Conservation (phyloP, 31 red algal species). For the Asparagopsis taxiformis region DNA sequence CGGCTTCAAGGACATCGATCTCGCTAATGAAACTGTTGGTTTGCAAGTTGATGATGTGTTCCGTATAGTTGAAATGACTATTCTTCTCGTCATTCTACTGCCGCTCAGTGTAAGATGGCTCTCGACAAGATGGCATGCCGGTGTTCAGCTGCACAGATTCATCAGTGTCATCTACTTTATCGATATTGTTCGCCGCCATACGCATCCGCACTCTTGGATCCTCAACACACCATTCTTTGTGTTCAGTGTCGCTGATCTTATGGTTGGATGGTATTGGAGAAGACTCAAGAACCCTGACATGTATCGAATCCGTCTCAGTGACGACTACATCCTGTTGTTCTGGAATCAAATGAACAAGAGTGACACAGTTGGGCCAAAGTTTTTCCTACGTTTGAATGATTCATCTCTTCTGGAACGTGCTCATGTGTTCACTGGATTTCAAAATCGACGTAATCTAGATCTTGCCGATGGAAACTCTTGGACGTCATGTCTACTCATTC, state of each 20-base stretch:
- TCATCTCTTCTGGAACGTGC: slow-evolving; percentile 53
- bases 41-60: slow-evolving; percentile 64
- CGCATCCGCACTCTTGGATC: slow-evolving; percentile 67
- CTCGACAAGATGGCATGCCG: slow-evolving; percentile 43
- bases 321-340: slow-evolving; percentile 56
- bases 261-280: slow-evolving; percentile 34
- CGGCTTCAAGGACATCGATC: slow-evolving; percentile 52
- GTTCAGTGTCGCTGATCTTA: slow-evolving; percentile 26
- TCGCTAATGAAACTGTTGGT: slow-evolving; percentile 29
- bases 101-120: slow-evolving; percentile 51
- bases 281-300: neutral
- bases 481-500: slow-evolving; percentile 40
- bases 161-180: slow-evolving; percentile 55
- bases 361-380: slow-evolving; percentile 48
- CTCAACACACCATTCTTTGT: slow-evolving; percentile 74
- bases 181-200: slow-evolving; percentile 68
- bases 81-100: slow-evolving; percentile 43
- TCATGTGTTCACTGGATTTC: slow-evolving; percentile 63
- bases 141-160: slow-evolving; percentile 42
- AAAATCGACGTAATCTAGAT: slow-evolving; percentile 26
- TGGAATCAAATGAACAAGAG: slow-evolving; percentile 4
- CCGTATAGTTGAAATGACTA: slow-evolving; percentile 60
- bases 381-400: slow-evolving; percentile 11
- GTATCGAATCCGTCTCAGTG: slow-evolving; percentile 5
- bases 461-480: slow-evolving; percentile 26